phyloP scores from a whole-genome alignment of 306 rosid species.

The Lathyrus sativus region DNA sequence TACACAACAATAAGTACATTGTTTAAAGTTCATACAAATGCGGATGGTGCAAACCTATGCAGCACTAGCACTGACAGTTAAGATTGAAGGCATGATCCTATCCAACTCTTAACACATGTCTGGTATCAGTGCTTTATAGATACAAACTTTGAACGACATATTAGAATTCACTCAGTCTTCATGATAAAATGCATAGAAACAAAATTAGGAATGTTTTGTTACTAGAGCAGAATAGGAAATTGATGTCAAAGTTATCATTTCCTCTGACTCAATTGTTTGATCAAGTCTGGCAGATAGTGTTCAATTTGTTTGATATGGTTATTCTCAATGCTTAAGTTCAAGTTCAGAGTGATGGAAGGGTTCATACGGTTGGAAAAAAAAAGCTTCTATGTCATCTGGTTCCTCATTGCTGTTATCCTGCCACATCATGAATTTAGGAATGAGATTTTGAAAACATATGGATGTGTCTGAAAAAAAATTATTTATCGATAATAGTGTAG shows the following conservation, averaged over 20 bases:
- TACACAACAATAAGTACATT: background rate
- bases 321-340: slow-evolving; percentile 55
- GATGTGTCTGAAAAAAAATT: background rate
- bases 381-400: slow-evolving; percentile 60
- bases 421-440: slow-evolving; percentile 30
- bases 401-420: slow-evolving; percentile 61
- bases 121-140: too few relatives aligned
- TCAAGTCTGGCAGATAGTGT: too few relatives aligned
- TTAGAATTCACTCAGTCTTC: too few relatives aligned
- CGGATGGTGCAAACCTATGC: background rate
- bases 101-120: too few relatives aligned
- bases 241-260: slow-evolving; percentile 26
- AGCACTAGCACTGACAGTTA: too few relatives aligned
- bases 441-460: slow-evolving; percentile 8
- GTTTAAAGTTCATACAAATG: background rate
- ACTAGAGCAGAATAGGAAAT: background rate
- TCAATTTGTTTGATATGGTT: slow-evolving; percentile 48
- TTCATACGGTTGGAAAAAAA: slow-evolving; percentile 43
- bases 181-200: too few relatives aligned
- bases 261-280: slow-evolving; percentile 26
- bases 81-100: too few relatives aligned
- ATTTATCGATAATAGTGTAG: too few relatives aligned
- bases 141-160: too few relatives aligned
- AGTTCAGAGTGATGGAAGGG: slow-evolving; percentile 50
- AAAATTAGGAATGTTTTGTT: background rate